A percentile compares a stretch with the other conserved stretches of the same genome.
Evolutionary conservation across 140 eudicot species (phyloP).

Genomic region (Erigeron philadelphicus): DNA sequence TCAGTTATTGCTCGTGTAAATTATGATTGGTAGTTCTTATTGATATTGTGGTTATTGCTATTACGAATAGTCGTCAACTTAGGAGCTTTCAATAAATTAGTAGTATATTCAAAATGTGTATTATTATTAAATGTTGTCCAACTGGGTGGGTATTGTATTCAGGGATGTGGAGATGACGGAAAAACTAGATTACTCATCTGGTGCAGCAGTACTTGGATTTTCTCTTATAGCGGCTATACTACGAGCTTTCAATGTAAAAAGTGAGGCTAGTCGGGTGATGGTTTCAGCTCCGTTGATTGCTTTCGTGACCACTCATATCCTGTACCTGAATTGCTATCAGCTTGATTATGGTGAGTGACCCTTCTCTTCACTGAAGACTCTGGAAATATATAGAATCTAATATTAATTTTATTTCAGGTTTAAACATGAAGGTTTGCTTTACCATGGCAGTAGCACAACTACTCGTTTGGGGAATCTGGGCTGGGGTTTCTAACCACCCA

Average conservation of each 20-base stretch:
- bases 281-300: conserved; percentile 83
- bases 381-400: not conserved
- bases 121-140: conserved; percentile 17
- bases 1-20: not conserved
- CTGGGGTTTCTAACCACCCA: conserved; percentile 58
- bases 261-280: conserved; percentile 91
- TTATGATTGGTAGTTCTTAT: not conserved
- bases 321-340: conserved; percentile 67
- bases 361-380: not conserved
- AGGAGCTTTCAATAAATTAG: conserved; percentile 1
- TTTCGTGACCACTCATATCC: conserved; percentile 71
- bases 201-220: conserved; percentile 67
- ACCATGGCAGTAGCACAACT: conserved; percentile 50
- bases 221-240: conserved; percentile 64
- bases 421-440: conserved; percentile 59
- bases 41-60: not conserved
- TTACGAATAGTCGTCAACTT: not conserved
- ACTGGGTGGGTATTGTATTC: conserved; percentile 19
- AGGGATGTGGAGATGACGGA: conserved; percentile 85
- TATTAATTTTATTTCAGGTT: conserved; percentile 43
- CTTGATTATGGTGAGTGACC: conserved; percentile 64
- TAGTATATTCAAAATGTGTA: conserved; percentile 5
- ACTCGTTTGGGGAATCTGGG: conserved; percentile 80
- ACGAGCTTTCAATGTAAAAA: conserved; percentile 55
- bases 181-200: conserved; percentile 70